Percentiles rank a stretch among this genome's conserved stretches.
Evolutionary conservation across 495 filamentous ascomycete genomes (phyloP).

Genomic region (Barbatosphaeria neglecta): DNA sequence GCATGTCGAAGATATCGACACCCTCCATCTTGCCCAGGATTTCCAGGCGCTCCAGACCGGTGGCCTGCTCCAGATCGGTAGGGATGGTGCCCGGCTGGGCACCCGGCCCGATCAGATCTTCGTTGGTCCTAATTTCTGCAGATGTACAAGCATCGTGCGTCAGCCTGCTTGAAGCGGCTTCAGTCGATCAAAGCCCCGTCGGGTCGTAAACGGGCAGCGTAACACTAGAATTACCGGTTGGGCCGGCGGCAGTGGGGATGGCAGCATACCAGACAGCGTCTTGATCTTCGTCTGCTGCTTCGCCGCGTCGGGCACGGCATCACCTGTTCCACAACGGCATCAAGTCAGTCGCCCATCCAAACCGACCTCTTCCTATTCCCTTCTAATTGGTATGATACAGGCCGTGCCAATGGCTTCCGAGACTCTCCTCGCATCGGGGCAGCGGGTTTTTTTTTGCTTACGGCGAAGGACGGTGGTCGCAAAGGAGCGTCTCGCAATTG

Average conservation of each 20-base stretch:
- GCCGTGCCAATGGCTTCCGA: background rate
- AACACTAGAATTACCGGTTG: background rate
- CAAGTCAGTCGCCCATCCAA: too few species aligned
- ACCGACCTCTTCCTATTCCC: too few species aligned
- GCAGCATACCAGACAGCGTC: slow-evolving; percentile 18
- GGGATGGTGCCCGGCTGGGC: slow-evolving; percentile 72
- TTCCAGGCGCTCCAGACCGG: slow-evolving; percentile 95
- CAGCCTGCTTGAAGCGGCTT: slow-evolving; percentile 6
- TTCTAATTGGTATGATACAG: too few species aligned
- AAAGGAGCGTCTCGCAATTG: slow-evolving; percentile 47
- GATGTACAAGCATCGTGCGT: slow-evolving; percentile 3
- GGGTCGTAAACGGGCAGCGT: background rate
- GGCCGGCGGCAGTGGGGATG: background rate
- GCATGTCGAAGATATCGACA: slow-evolving; percentile 97
- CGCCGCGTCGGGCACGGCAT: slow-evolving; percentile 5
- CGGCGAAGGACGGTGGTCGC: slow-evolving; percentile 45
- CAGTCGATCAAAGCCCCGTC: too few species aligned
- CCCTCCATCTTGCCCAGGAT: slow-evolving; percentile 99
- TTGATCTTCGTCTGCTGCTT: slow-evolving; percentile 16
- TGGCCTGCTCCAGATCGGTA: slow-evolving; percentile 86
- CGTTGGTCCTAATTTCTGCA: slow-evolving; percentile 69
- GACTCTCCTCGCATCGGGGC: too few species aligned
- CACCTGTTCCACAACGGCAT: slow-evolving; percentile 5
- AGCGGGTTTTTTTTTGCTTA: slow-evolving; percentile 31
- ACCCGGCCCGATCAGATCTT: slow-evolving; percentile 77